Conservation (phyloP, 257 asterid species). For the Cinchona pubescens region DNA sequence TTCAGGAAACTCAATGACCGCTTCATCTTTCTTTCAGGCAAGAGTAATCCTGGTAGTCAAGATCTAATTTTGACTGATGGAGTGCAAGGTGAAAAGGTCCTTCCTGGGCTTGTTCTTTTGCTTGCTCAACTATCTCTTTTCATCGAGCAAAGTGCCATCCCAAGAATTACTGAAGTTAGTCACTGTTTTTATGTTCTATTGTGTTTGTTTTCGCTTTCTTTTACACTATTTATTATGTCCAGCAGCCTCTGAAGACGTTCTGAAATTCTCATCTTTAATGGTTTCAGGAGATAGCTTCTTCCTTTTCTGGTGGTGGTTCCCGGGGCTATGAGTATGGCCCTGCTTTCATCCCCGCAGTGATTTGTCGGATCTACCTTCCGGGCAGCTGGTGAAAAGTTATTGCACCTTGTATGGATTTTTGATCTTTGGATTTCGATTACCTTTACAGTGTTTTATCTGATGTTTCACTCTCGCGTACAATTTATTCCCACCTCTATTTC, state of each 20-base stretch:
- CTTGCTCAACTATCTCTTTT: conserved; percentile 65
- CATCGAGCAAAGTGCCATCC: conserved; percentile 77
- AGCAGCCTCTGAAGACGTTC: conserved; percentile 1
- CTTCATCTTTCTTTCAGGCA: conserved; percentile 74
- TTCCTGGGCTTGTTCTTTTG: conserved; percentile 88
- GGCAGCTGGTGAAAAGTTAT: conserved; percentile 70
- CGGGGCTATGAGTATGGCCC: conserved; percentile 60
- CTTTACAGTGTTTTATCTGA: not conserved
- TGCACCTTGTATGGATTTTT: conserved; percentile 69
- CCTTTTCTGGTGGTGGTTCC: conserved; percentile 69
- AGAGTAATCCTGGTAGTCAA: conserved; percentile 46
- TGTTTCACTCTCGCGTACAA: not conserved
- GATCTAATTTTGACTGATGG: conserved; percentile 50
- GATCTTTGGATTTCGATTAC: not conserved
- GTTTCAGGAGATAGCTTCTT: conserved; percentile 83
- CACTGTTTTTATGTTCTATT: conserved; percentile 6
- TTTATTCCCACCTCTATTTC: not conserved
- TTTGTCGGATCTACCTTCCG: conserved; percentile 77
- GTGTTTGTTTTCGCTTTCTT: not conserved
- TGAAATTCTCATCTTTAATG: conserved; percentile 16
- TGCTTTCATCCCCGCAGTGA: conserved; percentile 74
- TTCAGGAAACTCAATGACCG: conserved; percentile 62
- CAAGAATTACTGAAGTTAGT: conserved; percentile 80
- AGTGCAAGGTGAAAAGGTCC: conserved; percentile 55
- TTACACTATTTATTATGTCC: not conserved